These are phyloP conservation scores for Boletus pseudopeckii DNA, from an alignment of 768 basidiomycete species.

Conservation along the genomic window DNA sequence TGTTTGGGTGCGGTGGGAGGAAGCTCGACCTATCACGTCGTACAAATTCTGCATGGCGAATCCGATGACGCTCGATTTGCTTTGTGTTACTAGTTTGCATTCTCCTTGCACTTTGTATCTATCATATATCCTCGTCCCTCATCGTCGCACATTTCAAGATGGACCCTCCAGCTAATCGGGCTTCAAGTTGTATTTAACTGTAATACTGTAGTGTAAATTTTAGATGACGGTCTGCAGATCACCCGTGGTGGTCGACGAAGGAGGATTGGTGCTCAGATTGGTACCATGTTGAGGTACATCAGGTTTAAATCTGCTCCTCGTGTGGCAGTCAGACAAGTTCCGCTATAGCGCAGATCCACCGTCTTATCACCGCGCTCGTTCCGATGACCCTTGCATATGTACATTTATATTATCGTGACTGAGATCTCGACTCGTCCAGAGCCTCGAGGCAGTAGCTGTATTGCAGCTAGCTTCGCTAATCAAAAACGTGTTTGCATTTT, in stretches of 20 bases:
- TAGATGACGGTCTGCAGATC: not conserved
- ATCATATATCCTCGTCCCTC: not conserved
- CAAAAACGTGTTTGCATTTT: no score
- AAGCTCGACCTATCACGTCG: not conserved
- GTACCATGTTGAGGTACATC: not conserved
- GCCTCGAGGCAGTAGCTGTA: no score
- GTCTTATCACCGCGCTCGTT: no score
- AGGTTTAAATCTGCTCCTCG: not conserved
- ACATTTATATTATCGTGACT: no score
- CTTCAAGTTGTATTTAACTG: constrained; percentile 2
- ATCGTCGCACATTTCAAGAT: not conserved
- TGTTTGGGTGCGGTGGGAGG: not conserved
- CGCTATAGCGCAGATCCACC: not conserved
- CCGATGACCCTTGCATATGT: no score
- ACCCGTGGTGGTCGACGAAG: not conserved
- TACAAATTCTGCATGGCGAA: not conserved
- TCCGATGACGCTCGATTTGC: constrained; percentile 1
- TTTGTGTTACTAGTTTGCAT: constrained; percentile 4
- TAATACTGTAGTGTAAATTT: not conserved
- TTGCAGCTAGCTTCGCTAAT: no score
- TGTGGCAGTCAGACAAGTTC: not conserved
- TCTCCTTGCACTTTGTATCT: constrained; percentile 10
- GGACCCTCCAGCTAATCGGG: not conserved
- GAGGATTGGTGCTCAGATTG: not conserved
- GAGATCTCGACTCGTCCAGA: no score